Evolutionary conservation across 805 yeast species (phyloP), one percentile per base, ranked within the genome.

Genomic region (Lachancea nothofagi): DNA sequence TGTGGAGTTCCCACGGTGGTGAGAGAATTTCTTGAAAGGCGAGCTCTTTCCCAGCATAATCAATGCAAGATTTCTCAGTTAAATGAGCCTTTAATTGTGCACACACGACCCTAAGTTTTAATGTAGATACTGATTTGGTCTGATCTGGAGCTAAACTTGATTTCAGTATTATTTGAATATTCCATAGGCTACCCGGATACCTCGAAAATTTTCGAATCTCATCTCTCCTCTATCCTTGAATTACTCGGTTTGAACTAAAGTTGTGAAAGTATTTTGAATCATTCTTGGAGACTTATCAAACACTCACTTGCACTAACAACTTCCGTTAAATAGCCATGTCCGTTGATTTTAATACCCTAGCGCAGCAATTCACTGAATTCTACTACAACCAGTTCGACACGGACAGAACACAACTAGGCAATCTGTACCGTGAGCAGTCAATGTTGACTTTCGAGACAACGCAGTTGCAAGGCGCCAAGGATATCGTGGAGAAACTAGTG

Each of bases 381-480:
- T 90, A 93, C 78, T 93, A 90, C 77, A 83, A 85, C 64, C 95
- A 86, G 67, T 90, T 90, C 59, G 97, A 89, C 68, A 65, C 80
- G 55, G 96, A 90, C 69, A 85, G 97, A 74, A 65, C 87, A 44
- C 93, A 84, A 65, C 78, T 90, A 62, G 95, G 95, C 53, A 83
- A 85, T 71, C 77, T 90, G 57, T 90, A 90, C 80, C 84, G 99
- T 64, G 96, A 87, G 46, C 89, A 85, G 63, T 88, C 97, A 21
- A 93, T 93, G 99, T 74, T 93, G 67, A 93, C 98, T 34, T 93
- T 93, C 57, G 98, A 93, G 70, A 80, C 89, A 40, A 72, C 88
- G 44, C 97, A 90, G 72, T 73, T 84, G 50, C 98, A 90, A 71
- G 98, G 99, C 52, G 85, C 95, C 43, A 80, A 82, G 70, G 82